phyloP scores from a whole-genome alignment of 1,284 basidiomycete species.

The Microbotryum scabiosae region DNA sequence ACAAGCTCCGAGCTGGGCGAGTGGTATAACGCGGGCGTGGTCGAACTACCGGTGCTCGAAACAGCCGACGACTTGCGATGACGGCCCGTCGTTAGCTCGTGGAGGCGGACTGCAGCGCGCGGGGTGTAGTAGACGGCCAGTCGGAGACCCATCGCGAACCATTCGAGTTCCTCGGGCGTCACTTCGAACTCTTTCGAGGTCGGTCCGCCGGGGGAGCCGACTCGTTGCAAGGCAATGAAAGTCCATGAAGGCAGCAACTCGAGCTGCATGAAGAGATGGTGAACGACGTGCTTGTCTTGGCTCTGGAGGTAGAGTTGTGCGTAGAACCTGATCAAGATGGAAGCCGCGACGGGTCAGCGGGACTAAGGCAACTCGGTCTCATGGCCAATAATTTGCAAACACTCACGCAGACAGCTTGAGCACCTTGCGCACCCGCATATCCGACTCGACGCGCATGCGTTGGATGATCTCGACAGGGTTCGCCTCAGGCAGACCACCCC shows the following conservation, averaged over 20 bases:
- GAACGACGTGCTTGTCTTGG: slow-evolving; percentile 25
- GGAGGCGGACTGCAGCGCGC: slow-evolving; percentile 1
- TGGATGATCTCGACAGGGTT: slow-evolving; percentile 13
- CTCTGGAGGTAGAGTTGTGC: slow-evolving; percentile 19
- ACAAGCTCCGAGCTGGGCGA: too few relatives aligned
- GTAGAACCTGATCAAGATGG: slow-evolving; percentile 15
- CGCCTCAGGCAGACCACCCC: not conserved
- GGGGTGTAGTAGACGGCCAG: slow-evolving; percentile 20
- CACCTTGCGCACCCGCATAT: slow-evolving; percentile 21
- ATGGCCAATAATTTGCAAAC: not conserved
- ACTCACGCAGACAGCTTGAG: slow-evolving; percentile 23
- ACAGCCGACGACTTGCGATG: not conserved
- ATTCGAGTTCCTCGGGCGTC: slow-evolving; percentile 19
- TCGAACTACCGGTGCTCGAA: too few relatives aligned
- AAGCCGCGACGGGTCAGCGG: not conserved
- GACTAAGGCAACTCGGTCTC: too few relatives aligned
- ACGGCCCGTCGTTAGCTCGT: not conserved
- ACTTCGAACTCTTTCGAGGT: slow-evolving; percentile 18
- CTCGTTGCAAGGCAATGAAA: slow-evolving; percentile 1
- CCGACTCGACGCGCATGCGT: slow-evolving; percentile 8
- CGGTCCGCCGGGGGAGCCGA: slow-evolving; percentile 17
- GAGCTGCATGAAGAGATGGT: slow-evolving; percentile 18
- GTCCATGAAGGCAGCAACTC: slow-evolving; percentile 19
- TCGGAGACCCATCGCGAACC: slow-evolving; percentile 24
- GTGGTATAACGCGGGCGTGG: too few relatives aligned